Evolutionary conservation across 2,329 filamentous ascomycete species (phyloP).

Genomic region (Beauveria rudraprayagi): DNA sequence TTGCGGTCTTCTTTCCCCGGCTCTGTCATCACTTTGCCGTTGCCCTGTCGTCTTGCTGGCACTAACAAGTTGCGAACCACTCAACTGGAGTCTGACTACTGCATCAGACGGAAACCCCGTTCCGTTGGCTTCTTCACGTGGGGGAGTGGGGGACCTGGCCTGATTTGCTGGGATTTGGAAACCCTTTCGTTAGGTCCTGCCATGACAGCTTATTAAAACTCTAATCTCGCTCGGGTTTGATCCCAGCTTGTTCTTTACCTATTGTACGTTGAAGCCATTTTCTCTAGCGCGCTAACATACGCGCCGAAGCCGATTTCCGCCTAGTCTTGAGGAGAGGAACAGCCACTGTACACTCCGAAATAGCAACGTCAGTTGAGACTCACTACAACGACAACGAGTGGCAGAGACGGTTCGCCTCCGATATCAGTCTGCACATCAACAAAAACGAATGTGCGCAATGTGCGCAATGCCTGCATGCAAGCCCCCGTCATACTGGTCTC

Average conservation of each 20-base stretch:
- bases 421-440: not conserved
- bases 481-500: not conserved
- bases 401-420: not conserved
- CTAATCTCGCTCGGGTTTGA: not conserved
- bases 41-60: not conserved
- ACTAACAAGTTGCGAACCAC: not conserved
- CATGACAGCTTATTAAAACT: not conserved
- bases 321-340: not conserved
- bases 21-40: not conserved
- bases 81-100: not conserved
- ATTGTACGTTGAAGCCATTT: not conserved
- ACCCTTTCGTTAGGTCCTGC: not conserved
- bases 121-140: slow-evolving; percentile 5
- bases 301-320: not conserved
- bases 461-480: not conserved
- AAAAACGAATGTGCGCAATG: not conserved
- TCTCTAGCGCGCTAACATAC: not conserved
- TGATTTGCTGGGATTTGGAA: not conserved
- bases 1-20: not conserved
- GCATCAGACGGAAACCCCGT: not conserved
- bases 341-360: not conserved
- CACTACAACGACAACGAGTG: no score
- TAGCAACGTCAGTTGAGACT: not conserved
- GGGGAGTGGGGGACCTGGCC: slow-evolving; percentile 5
- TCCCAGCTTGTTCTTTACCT: not conserved